phyloP scores from a whole-genome alignment of 108 stramenopile species.

The Nitzschia inconspicua region DNA sequence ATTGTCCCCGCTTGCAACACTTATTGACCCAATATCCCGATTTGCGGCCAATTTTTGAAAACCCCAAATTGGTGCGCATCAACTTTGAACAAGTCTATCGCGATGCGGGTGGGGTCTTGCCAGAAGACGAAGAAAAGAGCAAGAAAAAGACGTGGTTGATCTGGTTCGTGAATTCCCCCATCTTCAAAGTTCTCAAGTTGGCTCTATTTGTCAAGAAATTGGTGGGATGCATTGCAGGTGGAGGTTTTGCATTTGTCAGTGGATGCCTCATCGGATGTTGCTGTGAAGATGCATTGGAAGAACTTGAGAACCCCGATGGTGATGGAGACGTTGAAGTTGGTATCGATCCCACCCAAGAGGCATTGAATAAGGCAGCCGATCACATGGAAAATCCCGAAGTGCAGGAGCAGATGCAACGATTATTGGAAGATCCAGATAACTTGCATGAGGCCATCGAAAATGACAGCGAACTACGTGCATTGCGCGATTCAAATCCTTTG shows the following conservation, averaged over 20 bases:
- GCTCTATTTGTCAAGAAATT: constrained; percentile 48
- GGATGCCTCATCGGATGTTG: constrained; percentile 32
- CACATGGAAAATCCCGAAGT: constrained; percentile 58
- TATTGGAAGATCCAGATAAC: constrained; percentile 51
- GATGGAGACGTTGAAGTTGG: constrained; percentile 19
- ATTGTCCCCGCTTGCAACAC: constrained; percentile 54
- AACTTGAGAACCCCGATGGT: constrained; percentile 5
- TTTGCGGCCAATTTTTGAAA: constrained; percentile 50
- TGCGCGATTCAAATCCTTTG: constrained; percentile 45
- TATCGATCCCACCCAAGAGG: constrained; percentile 17
- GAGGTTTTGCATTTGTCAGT: constrained; percentile 15
- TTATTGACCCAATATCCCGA: constrained; percentile 46
- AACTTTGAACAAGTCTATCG: constrained; percentile 53
- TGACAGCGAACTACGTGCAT: constrained; percentile 31
- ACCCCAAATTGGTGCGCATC: constrained; percentile 43
- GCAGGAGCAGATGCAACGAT: constrained; percentile 38
- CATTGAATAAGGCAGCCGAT: constrained; percentile 44
- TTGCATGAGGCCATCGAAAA: constrained; percentile 51
- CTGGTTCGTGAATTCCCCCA: constrained; percentile 33
- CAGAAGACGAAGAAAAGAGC: constrained; percentile 35
- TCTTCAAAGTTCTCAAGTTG: constrained; percentile 44
- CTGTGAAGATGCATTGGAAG: constrained; percentile 33
- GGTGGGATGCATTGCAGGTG: constrained; percentile 33
- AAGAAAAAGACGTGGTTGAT: neutral
- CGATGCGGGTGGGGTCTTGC: constrained; percentile 46